Evolutionary conservation across 164 flowering plant species (phyloP).

Genomic region (Tinospora cordifolia): DNA sequence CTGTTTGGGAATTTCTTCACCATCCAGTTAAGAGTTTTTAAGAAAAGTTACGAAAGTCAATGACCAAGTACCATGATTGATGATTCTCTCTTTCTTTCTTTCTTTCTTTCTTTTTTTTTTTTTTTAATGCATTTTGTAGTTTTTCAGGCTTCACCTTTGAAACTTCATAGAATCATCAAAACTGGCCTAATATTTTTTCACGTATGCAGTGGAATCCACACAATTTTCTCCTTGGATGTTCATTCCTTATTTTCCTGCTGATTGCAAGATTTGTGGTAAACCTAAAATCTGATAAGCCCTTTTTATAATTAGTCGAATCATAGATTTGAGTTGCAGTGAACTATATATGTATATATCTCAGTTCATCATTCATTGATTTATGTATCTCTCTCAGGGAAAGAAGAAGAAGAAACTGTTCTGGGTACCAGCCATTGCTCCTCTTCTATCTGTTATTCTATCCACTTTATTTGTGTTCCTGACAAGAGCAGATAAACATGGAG

Average conservation of each 20-base stretch:
- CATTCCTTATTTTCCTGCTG: slow-evolving; percentile 72
- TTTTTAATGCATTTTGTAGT: background rate
- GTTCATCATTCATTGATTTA: background rate
- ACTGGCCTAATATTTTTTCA: background rate
- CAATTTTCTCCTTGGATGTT: slow-evolving; percentile 53
- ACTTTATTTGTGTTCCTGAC: slow-evolving; percentile 55
- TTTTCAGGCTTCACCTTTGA: background rate
- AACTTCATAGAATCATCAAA: background rate
- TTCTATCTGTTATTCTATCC: slow-evolving; percentile 58
- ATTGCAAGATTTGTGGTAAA: slow-evolving; percentile 61
- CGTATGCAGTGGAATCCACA: slow-evolving; percentile 55
- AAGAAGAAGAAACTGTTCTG: slow-evolving; percentile 74
- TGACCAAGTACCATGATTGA: too few relatives aligned
- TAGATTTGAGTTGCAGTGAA: background rate
- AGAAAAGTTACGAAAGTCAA: background rate
- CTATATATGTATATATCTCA: background rate
- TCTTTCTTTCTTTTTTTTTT: too few relatives aligned
- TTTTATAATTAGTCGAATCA: background rate
- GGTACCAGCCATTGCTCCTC: slow-evolving; percentile 79
- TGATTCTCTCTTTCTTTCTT: too few relatives aligned
- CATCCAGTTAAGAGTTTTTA: slow-evolving; percentile 33
- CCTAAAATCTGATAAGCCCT: background rate
- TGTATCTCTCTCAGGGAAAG: slow-evolving; percentile 43
- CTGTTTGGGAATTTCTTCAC: slow-evolving; percentile 44
- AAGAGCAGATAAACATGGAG: slow-evolving; percentile 69